Base-by-base conservation (phyloP, 768 basidiomycete species). In the Russula sp. region DNA sequence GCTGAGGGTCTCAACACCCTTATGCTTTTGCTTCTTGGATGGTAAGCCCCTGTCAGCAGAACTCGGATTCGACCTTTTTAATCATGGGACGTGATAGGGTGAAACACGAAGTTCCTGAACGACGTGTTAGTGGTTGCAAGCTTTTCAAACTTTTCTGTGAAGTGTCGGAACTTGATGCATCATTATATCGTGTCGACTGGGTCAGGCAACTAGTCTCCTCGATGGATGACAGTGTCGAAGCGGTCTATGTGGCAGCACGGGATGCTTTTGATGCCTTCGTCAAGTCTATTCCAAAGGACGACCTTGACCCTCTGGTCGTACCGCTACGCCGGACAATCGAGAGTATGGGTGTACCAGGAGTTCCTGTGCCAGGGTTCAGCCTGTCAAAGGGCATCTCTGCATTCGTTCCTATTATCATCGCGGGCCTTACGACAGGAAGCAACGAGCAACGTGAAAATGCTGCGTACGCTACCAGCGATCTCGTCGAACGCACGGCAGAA, bases 361-460 rank as follows among this genome's bases (percentile, higher is more conserved):
- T 78, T 20, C 75, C 73, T 7, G 91, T 98, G 5, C 87, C 93
- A 7, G 95, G 97, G 4, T 94, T 96, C 80, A 86, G 84, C 58
- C 76, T 90, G 13, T 80, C 83, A 14, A 95, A 93, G 72, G 94
- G 93, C 61, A 78, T 94, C 25, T 81, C 89, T 22, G 87, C 93
- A 0, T 79, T 86, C 6, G 88, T 97, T 0, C 92, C 92, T 2
- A 85, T 95, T 69, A 84, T 95, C 71, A 87, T 96, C 47, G 89
- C 91, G 3, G 96, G 96, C 67, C 87, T 98, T 39, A 93, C 94
- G 0, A 90, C 87, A 3, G 96, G 96, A 39, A 98, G 83, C 72
- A 95, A 95, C 73, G 95, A 98, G 62, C 93, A 93, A 69, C 80
- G 91, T 67, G 97, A 98, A 73, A 88, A 96, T 67, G 95, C 96